These are phyloP conservation scores for Tetrapyrgos nigripes DNA, from an alignment of 1,284 basidiomycete species.

Conservation along the genomic window DNA sequence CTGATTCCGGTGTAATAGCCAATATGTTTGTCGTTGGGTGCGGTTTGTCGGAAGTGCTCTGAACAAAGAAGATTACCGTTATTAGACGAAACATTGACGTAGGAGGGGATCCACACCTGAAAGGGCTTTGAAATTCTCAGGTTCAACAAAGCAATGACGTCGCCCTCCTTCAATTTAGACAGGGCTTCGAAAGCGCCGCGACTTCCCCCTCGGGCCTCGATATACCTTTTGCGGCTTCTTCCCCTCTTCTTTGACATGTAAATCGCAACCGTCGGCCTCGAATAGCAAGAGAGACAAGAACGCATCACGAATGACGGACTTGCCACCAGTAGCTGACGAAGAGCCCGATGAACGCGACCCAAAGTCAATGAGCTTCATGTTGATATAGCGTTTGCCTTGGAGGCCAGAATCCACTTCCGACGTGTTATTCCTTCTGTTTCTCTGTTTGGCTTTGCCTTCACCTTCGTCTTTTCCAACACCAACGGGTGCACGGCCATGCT, in stretches of 20 bases:
- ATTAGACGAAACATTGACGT: too few relatives aligned
- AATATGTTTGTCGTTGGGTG: conserved; percentile 85
- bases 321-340: conserved; percentile 59
- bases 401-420: conserved; percentile 29
- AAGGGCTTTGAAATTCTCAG: conserved; percentile 87
- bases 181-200: conserved; percentile 91
- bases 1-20: conserved; percentile 86
- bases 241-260: conserved; percentile 54
- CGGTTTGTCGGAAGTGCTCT: conserved; percentile 64
- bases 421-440: conserved; percentile 37
- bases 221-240: conserved; percentile 69
- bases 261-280: conserved; percentile 78
- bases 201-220: conserved; percentile 87
- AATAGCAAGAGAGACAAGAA: conserved; percentile 86
- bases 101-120: conserved; percentile 63
- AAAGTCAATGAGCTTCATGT: conserved; percentile 87
- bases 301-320: conserved; percentile 74
- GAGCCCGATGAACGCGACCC: conserved; percentile 61
- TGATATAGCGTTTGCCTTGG: conserved; percentile 85
- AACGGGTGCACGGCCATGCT: conserved; percentile 69
- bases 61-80: not conserved
- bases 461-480: conserved; percentile 48
- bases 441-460: conserved; percentile 40
- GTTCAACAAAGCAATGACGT: conserved; percentile 90
- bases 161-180: conserved; percentile 86